Percentiles rank a stretch among this genome's conserved stretches.
These are phyloP conservation scores for Setaria viridis DNA, from an alignment of 202 grass and related monocot genomes.

Conservation along the genomic window DNA sequence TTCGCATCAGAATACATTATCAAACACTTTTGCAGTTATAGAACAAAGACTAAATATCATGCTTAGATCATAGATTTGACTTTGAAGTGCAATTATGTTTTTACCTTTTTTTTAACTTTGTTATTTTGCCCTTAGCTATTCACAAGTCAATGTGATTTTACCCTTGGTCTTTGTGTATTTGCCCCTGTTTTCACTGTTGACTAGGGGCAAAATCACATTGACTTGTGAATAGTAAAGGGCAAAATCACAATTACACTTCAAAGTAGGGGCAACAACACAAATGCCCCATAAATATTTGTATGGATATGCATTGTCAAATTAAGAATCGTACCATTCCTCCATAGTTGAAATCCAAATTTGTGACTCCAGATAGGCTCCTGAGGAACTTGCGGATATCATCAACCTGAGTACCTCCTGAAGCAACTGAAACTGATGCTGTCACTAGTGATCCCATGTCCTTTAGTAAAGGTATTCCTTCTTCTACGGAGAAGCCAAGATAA, in stretches of 20 bases:
- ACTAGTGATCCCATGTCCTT: constrained; percentile 5
- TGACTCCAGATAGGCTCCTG: background rate
- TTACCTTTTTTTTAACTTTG: too few species aligned
- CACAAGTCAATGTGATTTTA: too few species aligned
- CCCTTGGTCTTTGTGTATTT: too few species aligned
- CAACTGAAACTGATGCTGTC: background rate
- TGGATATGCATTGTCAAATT: background rate
- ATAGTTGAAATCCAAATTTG: background rate
- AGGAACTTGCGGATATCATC: background rate
- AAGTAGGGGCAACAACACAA: too few species aligned
- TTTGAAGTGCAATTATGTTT: too few species aligned
- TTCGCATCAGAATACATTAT: background rate
- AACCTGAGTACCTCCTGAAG: background rate
- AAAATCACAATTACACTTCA: too few species aligned
- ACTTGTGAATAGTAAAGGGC: too few species aligned
- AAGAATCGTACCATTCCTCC: background rate
- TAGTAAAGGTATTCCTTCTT: background rate
- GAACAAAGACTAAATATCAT: background rate
- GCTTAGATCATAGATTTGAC: background rate
- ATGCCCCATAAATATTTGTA: too few species aligned
- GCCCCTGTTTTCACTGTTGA: too few species aligned
- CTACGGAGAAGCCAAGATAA: background rate
- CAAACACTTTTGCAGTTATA: background rate
- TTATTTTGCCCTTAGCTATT: too few species aligned
- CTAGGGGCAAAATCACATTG: too few species aligned